These are phyloP conservation scores for Stephania japonica DNA, from an alignment of 164 flowering plant species.

Conservation along the genomic window DNA sequence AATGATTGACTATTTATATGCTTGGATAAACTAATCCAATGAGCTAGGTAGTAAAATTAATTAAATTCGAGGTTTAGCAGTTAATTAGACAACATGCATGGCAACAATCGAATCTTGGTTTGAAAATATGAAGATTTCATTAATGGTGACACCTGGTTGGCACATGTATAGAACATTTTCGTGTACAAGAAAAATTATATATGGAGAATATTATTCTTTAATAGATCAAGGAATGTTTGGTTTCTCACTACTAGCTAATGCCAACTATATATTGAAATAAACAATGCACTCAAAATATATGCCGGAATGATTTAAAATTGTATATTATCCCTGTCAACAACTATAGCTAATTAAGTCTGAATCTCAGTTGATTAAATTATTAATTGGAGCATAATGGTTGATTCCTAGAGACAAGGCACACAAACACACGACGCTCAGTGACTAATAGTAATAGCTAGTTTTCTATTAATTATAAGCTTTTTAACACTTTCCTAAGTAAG, in stretches of 20 bases:
- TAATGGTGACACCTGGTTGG: neutral
- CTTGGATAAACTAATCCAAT: conserved; percentile 11
- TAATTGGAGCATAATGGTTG: neutral
- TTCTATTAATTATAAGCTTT: neutral
- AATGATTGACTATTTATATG: conserved; percentile 24
- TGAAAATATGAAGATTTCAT: neutral
- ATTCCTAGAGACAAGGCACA: neutral
- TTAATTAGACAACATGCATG: conserved; percentile 7
- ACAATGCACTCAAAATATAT: too few species aligned
- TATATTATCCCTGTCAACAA: neutral
- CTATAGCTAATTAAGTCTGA: neutral
- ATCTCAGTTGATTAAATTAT: neutral
- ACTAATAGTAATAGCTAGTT: neutral
- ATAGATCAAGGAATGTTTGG: neutral
- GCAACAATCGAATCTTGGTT: neutral
- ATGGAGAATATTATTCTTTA: neutral
- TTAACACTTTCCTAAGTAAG: neutral
- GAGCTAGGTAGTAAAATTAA: neutral
- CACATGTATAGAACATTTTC: neutral
- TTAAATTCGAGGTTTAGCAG: conserved; percentile 6
- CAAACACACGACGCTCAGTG: neutral
- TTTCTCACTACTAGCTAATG: neutral
- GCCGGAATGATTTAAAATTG: too few species aligned
- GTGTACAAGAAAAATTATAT: neutral
- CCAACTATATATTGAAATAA: neutral